Evolutionary conservation across 345 rosid genomes (phyloP).

Genomic region (Eucalyptus brandiana): DNA sequence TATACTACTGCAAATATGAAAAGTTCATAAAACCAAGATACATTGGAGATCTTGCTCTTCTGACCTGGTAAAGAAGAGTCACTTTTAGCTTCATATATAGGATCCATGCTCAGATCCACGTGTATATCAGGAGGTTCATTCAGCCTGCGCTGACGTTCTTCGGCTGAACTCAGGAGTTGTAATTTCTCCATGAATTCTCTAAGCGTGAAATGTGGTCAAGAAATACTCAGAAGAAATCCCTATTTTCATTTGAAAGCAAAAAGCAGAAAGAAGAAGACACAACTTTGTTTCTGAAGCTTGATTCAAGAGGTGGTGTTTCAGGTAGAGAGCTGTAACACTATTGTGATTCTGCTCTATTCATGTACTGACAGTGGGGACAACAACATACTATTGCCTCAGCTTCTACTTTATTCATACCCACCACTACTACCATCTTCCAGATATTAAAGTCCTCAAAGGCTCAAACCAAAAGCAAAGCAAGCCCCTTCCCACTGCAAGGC

Average conservation of each 20-base stretch:
- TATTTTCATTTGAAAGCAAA: background rate
- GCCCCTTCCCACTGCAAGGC: background rate
- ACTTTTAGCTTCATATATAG: constrained; percentile 30
- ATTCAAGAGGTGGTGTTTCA: background rate
- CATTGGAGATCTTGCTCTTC: constrained; percentile 10
- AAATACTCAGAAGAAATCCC: background rate
- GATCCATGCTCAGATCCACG: constrained; percentile 46
- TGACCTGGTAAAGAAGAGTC: constrained; percentile 15
- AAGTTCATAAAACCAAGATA: background rate
- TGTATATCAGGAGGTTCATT: constrained; percentile 59
- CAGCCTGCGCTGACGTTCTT: constrained; percentile 60
- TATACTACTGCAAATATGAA: background rate
- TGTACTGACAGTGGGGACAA: background rate
- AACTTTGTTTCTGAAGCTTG: background rate
- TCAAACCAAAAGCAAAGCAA: background rate
- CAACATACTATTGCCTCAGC: background rate
- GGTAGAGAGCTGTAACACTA: background rate
- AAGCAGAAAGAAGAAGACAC: background rate
- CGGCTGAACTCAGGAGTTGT: constrained; percentile 59
- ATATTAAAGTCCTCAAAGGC: background rate
- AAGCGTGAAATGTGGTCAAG: constrained; percentile 70
- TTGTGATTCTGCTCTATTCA: background rate
- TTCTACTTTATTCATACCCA: background rate
- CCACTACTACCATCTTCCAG: background rate
- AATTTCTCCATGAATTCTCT: constrained; percentile 76